Evolutionary conservation across 1,284 basidiomycete species (phyloP), one percentile per base, ranked within the genome.

Genomic region (Ganoderma meredithae): DNA sequence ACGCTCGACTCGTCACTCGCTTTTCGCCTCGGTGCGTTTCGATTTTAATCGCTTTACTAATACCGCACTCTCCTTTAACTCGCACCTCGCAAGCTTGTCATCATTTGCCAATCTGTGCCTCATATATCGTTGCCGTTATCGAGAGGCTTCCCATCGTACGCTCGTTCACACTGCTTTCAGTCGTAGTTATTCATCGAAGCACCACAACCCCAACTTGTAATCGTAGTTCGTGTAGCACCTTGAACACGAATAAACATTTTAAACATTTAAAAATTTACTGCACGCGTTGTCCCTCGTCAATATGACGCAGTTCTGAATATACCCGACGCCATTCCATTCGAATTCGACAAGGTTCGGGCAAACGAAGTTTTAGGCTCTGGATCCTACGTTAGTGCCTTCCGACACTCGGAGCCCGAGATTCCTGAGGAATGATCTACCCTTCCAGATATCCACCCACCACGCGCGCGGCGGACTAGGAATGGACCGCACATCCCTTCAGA

Each of bases 41-140:
- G 70, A 63, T 53, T 22, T 43, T 69, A 69, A 71, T 69, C 22
- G 44, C 41, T 59, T 41, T 69, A 71, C 70, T 31, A 61, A 66
- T 68, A 66, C 17, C 67, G 60, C 69, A 69, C 65, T 3, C 61
- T 69, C 67, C 40, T 68, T 71, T 71, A 64, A 31, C n/a, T 31
- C 36, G 36, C 59, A 25, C 25, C 15, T 61, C 13, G n/a, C 55
- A 36, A 36, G 36, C 17, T 39, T 58, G 55, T 39, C 39, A 19
- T 12, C 44, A 22, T 47, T 36, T 36, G 36, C 7, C 33, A n/a
- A 22, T 10, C 19, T 33, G 55, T 58, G 9, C 33, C 39, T 33
- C 31, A 58, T 15, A 27, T 55, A 8, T 2, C 17, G 49, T 13
- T 25, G 44, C 19, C 59, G 25, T 33, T 8, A 40, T 47, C 17